Percentiles rank a stretch among this genome's conserved stretches.
These are phyloP conservation scores for Fomitopsis palustris DNA, from an alignment of 1,284 basidiomycete genomes.

Conservation along the genomic window DNA sequence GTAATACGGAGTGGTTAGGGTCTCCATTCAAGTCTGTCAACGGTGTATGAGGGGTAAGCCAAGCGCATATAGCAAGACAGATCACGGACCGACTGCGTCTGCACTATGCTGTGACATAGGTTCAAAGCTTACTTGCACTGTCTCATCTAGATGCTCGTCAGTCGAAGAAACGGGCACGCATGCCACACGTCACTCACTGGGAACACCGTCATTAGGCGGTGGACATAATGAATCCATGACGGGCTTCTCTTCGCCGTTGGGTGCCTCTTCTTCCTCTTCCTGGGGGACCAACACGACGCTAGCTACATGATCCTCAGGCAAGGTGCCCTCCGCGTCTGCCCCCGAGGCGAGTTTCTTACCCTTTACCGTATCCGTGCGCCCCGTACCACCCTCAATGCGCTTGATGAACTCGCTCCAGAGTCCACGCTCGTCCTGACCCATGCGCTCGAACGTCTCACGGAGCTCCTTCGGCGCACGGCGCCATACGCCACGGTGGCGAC, in stretches of 20 bases:
- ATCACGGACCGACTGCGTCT: neutral
- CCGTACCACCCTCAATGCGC: constrained; percentile 40
- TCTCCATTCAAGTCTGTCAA: neutral
- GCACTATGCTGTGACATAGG: neutral
- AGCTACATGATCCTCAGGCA: neutral
- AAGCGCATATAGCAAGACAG: neutral
- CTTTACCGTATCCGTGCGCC: constrained; percentile 4
- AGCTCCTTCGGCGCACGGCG: constrained; percentile 46
- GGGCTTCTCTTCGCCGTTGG: neutral
- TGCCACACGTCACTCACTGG: neutral
- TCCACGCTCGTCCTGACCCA: constrained; percentile 53
- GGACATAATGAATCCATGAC: neutral
- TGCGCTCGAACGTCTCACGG: constrained; percentile 45
- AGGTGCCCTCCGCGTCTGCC: neutral
- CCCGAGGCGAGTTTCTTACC: constrained; percentile 1
- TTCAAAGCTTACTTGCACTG: neutral
- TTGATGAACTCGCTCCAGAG: constrained; percentile 66
- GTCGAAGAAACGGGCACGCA: neutral
- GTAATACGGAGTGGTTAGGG: neutral
- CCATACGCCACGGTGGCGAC: constrained; percentile 63
- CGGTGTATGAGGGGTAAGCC: neutral
- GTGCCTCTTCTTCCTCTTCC: neutral
- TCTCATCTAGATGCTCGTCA: neutral
- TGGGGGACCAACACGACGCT: neutral
- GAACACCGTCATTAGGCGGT: neutral